Percentiles rank a stretch among this genome's conserved stretches.
Evolutionary conservation across 768 basidiomycete genomes (phyloP).

Genomic region (Mrakia gelida): DNA sequence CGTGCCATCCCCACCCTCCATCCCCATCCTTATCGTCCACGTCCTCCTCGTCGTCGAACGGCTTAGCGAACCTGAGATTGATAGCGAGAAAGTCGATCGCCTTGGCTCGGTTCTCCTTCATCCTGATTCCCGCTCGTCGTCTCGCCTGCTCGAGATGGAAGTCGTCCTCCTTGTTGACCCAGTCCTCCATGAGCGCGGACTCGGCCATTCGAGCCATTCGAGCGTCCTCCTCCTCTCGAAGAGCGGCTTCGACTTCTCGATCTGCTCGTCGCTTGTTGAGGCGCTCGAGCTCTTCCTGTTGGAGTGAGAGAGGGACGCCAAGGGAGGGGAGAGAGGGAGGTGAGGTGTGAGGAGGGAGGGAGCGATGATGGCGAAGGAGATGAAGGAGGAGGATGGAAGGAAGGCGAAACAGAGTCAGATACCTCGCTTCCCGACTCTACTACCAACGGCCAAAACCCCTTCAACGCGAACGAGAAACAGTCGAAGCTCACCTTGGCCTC

Average conservation of each 20-base stretch:
- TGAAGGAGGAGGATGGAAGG: neutral
- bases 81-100: conserved; percentile 97
- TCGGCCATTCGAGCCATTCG: conserved; percentile 84
- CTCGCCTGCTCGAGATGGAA: conserved; percentile 95
- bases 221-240: conserved; percentile 89
- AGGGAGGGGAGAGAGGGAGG: neutral
- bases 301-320: neutral
- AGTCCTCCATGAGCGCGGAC: conserved; percentile 95
- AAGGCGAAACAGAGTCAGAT: neutral
- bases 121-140: conserved; percentile 81
- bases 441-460: neutral
- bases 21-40: conserved; percentile 62
- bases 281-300: conserved; percentile 77
- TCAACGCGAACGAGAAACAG: neutral
- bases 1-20: conserved; percentile 62
- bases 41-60: conserved; percentile 39
- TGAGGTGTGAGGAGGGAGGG: neutral
- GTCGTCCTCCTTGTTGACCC: conserved; percentile 93
- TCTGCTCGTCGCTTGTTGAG: conserved; percentile 86
- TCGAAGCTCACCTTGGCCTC: conserved; percentile 64
- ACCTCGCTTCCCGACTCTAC: neutral
- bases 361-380: neutral
- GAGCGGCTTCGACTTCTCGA: conserved; percentile 77
- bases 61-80: conserved; percentile 85
- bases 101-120: conserved; percentile 93